phyloP scores from a whole-genome alignment of 495 filamentous ascomycete genomes.

The Symbiotaphrina buchneri region DNA sequence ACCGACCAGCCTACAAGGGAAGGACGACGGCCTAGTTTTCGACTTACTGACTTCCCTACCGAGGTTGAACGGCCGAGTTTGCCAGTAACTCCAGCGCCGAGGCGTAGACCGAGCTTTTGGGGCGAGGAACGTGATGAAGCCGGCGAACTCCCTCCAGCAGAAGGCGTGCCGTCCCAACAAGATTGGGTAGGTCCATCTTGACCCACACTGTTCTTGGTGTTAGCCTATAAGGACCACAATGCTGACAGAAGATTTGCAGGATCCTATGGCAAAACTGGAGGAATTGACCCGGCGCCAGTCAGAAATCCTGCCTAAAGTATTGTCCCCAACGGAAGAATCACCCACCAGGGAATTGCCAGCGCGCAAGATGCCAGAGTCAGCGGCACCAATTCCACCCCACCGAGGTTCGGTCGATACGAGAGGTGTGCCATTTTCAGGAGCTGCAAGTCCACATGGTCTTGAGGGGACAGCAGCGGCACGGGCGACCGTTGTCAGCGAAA shows the following conservation, averaged over 20 bases:
- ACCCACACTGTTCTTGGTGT: too few relatives aligned
- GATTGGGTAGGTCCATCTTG: conserved; percentile 83
- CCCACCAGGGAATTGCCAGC: too few relatives aligned
- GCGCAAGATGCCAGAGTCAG: too few relatives aligned
- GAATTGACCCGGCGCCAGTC: conserved; percentile 3
- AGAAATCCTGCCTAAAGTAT: conserved; percentile 1
- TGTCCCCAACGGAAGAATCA: too few relatives aligned
- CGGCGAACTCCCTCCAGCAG: conserved; percentile 41
- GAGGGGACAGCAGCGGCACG: too few relatives aligned
- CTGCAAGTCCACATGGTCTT: too few relatives aligned
- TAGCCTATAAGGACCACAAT: too few relatives aligned
- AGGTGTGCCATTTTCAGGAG: too few relatives aligned
- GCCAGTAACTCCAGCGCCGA: conserved; percentile 75
- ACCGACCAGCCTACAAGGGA: conserved; percentile 1
- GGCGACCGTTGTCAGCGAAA: too few relatives aligned
- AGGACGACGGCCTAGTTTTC: conserved; percentile 27
- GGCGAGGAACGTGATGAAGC: conserved; percentile 25
- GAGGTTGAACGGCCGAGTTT: conserved; percentile 67
- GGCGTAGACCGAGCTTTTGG: conserved; percentile 30
- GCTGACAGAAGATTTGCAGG: conserved; percentile 15
- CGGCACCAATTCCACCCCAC: too few relatives aligned
- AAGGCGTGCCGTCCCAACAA: conserved; percentile 61
- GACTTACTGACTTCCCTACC: conserved; percentile 68
- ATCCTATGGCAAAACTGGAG: conserved; percentile 5
- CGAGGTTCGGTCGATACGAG: too few relatives aligned